phyloP scores from a whole-genome alignment of 1,284 basidiomycete genomes.

The Sporisorium sorghi region DNA sequence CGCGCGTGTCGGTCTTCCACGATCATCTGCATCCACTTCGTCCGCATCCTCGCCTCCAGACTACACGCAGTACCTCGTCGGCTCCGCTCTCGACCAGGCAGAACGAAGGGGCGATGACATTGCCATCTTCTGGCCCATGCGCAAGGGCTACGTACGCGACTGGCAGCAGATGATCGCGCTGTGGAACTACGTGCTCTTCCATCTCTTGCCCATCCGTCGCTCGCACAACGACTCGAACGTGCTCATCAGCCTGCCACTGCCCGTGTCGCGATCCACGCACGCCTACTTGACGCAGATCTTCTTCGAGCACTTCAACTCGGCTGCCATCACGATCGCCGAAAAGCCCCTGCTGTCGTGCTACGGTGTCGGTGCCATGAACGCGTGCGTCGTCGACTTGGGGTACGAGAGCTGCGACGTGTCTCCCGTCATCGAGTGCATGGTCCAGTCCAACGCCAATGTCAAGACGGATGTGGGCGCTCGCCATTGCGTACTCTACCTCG shows the following conservation, averaged over 20 bases:
- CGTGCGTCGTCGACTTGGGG: constrained; percentile 87
- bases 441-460: constrained; percentile 51
- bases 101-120: constrained; percentile 79
- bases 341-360: constrained; percentile 86
- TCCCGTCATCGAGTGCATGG: constrained; percentile 82
- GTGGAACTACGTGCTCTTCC: constrained; percentile 87
- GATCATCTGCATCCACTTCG: constrained; percentile 30
- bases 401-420: constrained; percentile 80
- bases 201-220: constrained; percentile 79
- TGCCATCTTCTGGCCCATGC: constrained; percentile 85
- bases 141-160: constrained; percentile 79
- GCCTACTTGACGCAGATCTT: constrained; percentile 86
- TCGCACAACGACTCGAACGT: constrained; percentile 88
- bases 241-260: constrained; percentile 79
- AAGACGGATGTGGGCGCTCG: constrained; percentile 56
- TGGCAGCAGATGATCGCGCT: constrained; percentile 92
- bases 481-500: constrained; percentile 65
- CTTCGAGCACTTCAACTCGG: constrained; percentile 94
- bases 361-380: constrained; percentile 81
- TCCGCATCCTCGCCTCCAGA: constrained; percentile 27
- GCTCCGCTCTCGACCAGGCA: constrained; percentile 82
- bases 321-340: constrained; percentile 84
- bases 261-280: constrained; percentile 79
- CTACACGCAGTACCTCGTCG: constrained; percentile 80
- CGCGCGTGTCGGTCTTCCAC: constrained; percentile 39